A percentile compares a stretch with the other conserved stretches of the same genome.
phyloP scores from a whole-genome alignment of 2,329 filamentous ascomycete genomes.

The Pestalotiopsis sp. region DNA sequence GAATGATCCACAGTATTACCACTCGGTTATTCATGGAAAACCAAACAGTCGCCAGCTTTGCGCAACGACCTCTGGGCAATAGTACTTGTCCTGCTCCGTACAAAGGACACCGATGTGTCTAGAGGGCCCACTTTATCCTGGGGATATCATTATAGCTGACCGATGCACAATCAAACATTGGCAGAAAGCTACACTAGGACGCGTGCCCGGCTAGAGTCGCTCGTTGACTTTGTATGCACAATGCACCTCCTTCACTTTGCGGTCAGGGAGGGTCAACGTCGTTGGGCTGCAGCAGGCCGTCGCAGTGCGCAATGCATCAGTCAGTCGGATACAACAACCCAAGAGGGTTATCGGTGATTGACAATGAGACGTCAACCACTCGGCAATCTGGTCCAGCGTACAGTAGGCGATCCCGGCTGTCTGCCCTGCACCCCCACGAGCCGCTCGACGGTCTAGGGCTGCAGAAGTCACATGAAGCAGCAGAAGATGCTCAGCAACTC shows the following conservation, averaged over 20 bases:
- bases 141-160: not conserved
- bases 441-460: not conserved
- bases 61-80: not conserved
- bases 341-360: not conserved
- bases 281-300: not conserved
- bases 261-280: not conserved
- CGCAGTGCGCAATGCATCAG: not conserved
- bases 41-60: not conserved
- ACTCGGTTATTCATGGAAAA: conserved; percentile 11
- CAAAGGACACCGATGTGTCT: not conserved
- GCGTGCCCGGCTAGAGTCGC: not conserved
- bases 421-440: not conserved
- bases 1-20: not conserved
- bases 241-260: not conserved
- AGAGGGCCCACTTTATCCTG: not conserved
- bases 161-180: not conserved
- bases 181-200: not conserved
- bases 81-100: not conserved
- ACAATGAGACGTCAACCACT: not conserved
- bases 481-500: not conserved
- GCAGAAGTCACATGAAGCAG: not conserved
- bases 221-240: not conserved
- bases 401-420: not conserved
- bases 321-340: conserved; percentile 3
- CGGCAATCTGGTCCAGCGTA: conserved; percentile 6